These are phyloP conservation scores for Ogataea methylovora DNA, from an alignment of 805 yeast species.

Conservation along the genomic window DNA sequence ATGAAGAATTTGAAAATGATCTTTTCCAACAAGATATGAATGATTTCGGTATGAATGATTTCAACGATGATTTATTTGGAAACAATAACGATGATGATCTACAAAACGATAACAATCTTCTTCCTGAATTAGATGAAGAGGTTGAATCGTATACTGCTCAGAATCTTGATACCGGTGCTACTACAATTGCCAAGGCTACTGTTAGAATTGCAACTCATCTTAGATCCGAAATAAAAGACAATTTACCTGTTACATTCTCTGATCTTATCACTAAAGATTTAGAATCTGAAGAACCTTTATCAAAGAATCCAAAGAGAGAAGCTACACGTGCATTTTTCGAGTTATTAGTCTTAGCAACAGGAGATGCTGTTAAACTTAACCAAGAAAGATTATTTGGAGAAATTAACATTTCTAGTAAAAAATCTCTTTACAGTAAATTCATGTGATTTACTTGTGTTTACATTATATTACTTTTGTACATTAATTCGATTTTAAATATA, in stretches of 20 bases:
- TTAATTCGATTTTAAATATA: background rate
- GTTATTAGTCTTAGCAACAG: constrained; percentile 71
- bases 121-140: constrained; percentile 17
- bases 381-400: constrained; percentile 58
- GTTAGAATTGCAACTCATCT: constrained; percentile 44
- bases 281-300: constrained; percentile 24
- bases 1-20: constrained; percentile 12
- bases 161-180: constrained; percentile 9
- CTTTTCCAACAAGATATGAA: too few species aligned
- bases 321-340: constrained; percentile 77
- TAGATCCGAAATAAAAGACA: constrained; percentile 22
- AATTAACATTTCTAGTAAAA: constrained; percentile 34
- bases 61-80: constrained; percentile 6
- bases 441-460: constrained; percentile 6
- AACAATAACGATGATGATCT: constrained; percentile 7
- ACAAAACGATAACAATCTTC: constrained; percentile 9
- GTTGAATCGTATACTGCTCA: constrained; percentile 10
- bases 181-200: constrained; percentile 40
- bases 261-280: constrained; percentile 34
- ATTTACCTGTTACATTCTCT: constrained; percentile 20
- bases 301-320: constrained; percentile 39
- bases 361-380: constrained; percentile 56
- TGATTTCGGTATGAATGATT: constrained; percentile 16
- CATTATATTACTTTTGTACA: background rate
- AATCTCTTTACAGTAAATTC: constrained; percentile 9